A percentile compares a stretch with the other conserved stretches of the same genome.
Evolutionary conservation across 140 eudicot genomes (phyloP).

Genomic region (Anethum foeniculum): DNA sequence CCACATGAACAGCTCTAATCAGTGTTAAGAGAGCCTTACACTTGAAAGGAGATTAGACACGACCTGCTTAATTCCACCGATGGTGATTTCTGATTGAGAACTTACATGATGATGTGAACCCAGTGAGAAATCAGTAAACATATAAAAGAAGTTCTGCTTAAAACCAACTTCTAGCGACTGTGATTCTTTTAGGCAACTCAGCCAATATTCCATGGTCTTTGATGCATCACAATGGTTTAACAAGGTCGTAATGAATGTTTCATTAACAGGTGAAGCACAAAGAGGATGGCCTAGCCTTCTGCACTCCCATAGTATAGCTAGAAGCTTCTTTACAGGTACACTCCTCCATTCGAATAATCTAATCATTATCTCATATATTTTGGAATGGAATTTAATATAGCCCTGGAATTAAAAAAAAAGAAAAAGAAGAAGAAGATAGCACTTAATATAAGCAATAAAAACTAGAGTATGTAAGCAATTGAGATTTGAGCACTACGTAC

Average conservation of each 20-base stretch:
- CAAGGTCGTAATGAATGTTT: slow-evolving; percentile 37
- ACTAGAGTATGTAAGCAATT: background rate
- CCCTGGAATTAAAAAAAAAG: slow-evolving; percentile 48
- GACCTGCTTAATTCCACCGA: slow-evolving; percentile 33
- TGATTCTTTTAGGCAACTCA: slow-evolving; percentile 48
- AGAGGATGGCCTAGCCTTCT: slow-evolving; percentile 77
- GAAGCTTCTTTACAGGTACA: slow-evolving; percentile 34
- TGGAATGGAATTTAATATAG: slow-evolving; percentile 45
- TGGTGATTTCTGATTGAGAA: slow-evolving; percentile 17
- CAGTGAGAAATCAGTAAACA: slow-evolving; percentile 29
- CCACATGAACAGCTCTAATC: slow-evolving; percentile 6
- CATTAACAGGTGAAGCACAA: slow-evolving; percentile 66
- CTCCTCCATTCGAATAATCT: slow-evolving; percentile 40
- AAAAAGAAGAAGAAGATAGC: slow-evolving; percentile 13
- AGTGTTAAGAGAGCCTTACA: slow-evolving; percentile 35
- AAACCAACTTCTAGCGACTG: slow-evolving; percentile 54
- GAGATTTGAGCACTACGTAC: background rate
- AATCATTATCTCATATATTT: slow-evolving; percentile 49
- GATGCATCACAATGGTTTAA: slow-evolving; percentile 46
- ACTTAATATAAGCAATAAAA: slow-evolving; percentile 4
- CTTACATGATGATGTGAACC: slow-evolving; percentile 25
- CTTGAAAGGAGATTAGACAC: slow-evolving; percentile 50
- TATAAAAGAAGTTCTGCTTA: slow-evolving; percentile 37
- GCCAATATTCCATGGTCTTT: slow-evolving; percentile 55
- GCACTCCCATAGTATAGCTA: slow-evolving; percentile 60